Percentiles rank a stretch among this genome's conserved stretches.
These are phyloP conservation scores for Ophiostoma quercus DNA, from an alignment of 2,329 filamentous ascomycete species.

Conservation along the genomic window DNA sequence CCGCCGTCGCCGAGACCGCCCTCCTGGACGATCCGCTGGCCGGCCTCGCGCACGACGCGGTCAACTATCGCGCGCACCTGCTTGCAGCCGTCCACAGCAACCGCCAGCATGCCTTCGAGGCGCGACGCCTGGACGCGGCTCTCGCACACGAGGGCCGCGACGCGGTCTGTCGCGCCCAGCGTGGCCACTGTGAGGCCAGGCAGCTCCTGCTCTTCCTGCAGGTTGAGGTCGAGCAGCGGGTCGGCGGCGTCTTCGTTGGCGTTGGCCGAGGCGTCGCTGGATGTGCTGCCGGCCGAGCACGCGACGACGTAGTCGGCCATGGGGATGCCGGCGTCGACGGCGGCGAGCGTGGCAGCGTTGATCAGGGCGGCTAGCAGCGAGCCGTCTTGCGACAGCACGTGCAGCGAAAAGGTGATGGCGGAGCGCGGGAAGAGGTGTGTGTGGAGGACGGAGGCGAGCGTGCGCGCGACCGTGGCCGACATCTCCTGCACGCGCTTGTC, in stretches of 20 bases:
- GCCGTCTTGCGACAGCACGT: constrained; percentile 85
- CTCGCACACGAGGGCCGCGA: constrained; percentile 79
- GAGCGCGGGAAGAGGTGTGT: constrained; percentile 85
- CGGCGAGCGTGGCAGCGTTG: constrained; percentile 84
- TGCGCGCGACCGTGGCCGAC: constrained; percentile 69
- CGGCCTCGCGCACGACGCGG: constrained; percentile 67
- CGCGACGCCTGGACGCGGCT: constrained; percentile 76
- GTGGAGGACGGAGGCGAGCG: constrained; percentile 73
- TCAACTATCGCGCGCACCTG: constrained; percentile 79
- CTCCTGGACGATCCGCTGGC: constrained; percentile 57
- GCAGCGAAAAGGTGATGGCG: constrained; percentile 74
- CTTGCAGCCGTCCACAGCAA: constrained; percentile 86
- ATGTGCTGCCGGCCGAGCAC: constrained; percentile 78
- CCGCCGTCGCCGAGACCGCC: constrained; percentile 27
- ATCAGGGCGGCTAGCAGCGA: constrained; percentile 82
- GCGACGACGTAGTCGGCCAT: constrained; percentile 90
- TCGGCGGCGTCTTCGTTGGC: constrained; percentile 64
- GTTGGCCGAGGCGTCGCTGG: constrained; percentile 58
- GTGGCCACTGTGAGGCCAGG: constrained; percentile 85
- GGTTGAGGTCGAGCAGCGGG: constrained; percentile 74
- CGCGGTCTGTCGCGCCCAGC: constrained; percentile 65
- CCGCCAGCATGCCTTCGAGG: constrained; percentile 86
- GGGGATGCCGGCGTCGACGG: constrained; percentile 90
- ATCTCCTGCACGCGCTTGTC: constrained; percentile 85
- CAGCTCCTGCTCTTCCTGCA: constrained; percentile 76